These are phyloP conservation scores for Cutaneotrichosporon spelunceum DNA, from an alignment of 1,284 basidiomycete genomes.

Conservation along the genomic window DNA sequence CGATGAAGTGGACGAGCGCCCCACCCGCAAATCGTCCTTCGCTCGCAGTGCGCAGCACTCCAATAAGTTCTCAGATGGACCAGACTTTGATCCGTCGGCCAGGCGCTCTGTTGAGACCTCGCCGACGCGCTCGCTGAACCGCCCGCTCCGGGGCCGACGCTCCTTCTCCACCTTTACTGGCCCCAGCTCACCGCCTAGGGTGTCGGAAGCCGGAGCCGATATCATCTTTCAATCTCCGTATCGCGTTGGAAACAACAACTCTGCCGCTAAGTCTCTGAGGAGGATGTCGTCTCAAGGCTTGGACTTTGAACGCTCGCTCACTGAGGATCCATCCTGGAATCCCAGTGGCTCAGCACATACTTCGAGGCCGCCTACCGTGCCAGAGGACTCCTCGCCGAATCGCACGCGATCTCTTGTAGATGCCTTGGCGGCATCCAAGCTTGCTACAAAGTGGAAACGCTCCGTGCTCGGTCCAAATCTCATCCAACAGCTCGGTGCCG, in stretches of 20 bases:
- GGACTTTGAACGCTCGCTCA: neutral
- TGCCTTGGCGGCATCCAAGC: constrained; percentile 13
- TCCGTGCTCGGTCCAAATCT: constrained; percentile 12
- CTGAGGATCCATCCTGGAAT: neutral
- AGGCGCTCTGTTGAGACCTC: constrained; percentile 12
- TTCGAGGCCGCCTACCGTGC: neutral
- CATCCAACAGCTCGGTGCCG: constrained; percentile 2
- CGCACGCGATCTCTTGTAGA: constrained; percentile 9
- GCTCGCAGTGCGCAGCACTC: neutral
- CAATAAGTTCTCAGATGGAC: constrained; percentile 15
- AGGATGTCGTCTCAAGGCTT: constrained; percentile 2
- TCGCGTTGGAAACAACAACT: neutral
- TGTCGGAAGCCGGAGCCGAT: constrained; percentile 34
- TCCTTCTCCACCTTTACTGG: constrained; percentile 25
- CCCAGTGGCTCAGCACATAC: neutral
- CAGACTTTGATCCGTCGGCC: neutral
- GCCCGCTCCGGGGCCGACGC: constrained; percentile 1
- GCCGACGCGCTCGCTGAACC: constrained; percentile 9
- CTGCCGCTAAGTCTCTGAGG: neutral
- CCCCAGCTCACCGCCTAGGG: constrained; percentile 39
- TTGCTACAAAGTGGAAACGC: constrained; percentile 24
- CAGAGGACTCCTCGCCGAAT: neutral
- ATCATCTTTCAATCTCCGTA: constrained; percentile 33
- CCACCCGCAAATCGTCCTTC: neutral
- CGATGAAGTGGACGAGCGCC: constrained; percentile 26